Base-by-base conservation (phyloP, 345 rosid species). In the Mercurialis annua region DNA sequence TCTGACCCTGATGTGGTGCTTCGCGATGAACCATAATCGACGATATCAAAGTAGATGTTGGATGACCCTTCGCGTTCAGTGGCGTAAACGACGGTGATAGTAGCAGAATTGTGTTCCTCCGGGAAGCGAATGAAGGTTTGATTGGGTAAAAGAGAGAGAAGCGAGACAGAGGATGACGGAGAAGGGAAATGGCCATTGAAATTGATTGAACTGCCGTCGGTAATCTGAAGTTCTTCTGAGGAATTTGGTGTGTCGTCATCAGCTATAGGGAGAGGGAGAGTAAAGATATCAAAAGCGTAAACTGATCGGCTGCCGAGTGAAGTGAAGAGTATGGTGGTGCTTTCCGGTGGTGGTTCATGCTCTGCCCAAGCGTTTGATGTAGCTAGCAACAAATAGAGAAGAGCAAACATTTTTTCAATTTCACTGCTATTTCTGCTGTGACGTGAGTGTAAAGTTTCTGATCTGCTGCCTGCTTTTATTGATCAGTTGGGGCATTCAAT, bases 171-270 rank as follows among this genome's bases (percentile, higher is more conserved):
- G 9, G 96, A 65, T 9, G 87, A 78, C 4, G 69, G 36, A n/a
- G 88, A 75, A 5, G 95, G 93, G 67, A 92, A 92, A 64, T 86
- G 82, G 12, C 98, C 98, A 77, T 92, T 92, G 80, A 86, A 92
- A 33, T 92, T 92, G 11, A 92, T 81, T 0, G 92, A 84, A 26
- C 71, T 51, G 9, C 96, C 92, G 55, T 92, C 96, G 68, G 96
- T 90, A 80, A 92, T 53, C 10, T 59, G 83, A 59, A 84, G 31
- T 74, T 92, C 96, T 56, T 4, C 57, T 79, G 81, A 0, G 81
- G 69, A n/a, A n/a, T n/a, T n/a, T n/a, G n/a, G n/a, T 0, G 81
- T 67, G 12, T 36, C 40, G 12, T 36, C 40, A 36, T 36, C 40
- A 36, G 3, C 44, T 4, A 9, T 56, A 15, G 81, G n/a, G n/a